phyloP scores from a whole-genome alignment of 805 yeast genomes.

The Priceomyces melissophilus region DNA sequence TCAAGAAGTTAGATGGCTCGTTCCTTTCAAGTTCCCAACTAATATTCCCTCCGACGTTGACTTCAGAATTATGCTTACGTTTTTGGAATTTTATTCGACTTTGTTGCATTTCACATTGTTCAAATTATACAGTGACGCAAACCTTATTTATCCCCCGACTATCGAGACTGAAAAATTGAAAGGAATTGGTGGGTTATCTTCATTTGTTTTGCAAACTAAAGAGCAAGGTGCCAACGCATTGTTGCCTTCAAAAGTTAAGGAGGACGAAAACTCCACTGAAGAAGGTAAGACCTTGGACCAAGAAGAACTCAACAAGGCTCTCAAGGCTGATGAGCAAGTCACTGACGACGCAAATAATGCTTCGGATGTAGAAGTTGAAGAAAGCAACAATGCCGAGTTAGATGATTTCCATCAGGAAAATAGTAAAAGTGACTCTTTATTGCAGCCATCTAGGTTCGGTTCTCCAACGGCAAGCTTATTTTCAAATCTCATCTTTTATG shows the following conservation, averaged over 20 bases:
- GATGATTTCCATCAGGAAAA: conserved; percentile 69
- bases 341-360: conserved; percentile 11
- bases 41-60: conserved; percentile 92
- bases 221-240: conserved; percentile 33
- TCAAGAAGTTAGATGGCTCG: conserved; percentile 92
- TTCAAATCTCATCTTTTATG: conserved; percentile 70
- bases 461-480: conserved; percentile 66
- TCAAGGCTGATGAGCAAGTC: conserved; percentile 43
- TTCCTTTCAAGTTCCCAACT: conserved; percentile 96
- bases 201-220: conserved; percentile 68
- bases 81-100: conserved; percentile 93
- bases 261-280: conserved; percentile 16
- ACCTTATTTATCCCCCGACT: conserved; percentile 87
- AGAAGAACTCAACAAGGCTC: conserved; percentile 46
- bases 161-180: conserved; percentile 69
- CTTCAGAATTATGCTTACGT: conserved; percentile 94
- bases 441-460: conserved; percentile 57
- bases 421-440: conserved; percentile 61
- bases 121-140: conserved; percentile 81
- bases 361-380: conserved; percentile 16
- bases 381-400: conserved; percentile 33
- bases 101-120: conserved; percentile 81
- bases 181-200: conserved; percentile 85
- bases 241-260: conserved; percentile 29
- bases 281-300: conserved; percentile 34